Evolutionary conservation across 345 rosid species (phyloP), one percentile per base, ranked within the genome.

Genomic region (Clarkia xantiana): DNA sequence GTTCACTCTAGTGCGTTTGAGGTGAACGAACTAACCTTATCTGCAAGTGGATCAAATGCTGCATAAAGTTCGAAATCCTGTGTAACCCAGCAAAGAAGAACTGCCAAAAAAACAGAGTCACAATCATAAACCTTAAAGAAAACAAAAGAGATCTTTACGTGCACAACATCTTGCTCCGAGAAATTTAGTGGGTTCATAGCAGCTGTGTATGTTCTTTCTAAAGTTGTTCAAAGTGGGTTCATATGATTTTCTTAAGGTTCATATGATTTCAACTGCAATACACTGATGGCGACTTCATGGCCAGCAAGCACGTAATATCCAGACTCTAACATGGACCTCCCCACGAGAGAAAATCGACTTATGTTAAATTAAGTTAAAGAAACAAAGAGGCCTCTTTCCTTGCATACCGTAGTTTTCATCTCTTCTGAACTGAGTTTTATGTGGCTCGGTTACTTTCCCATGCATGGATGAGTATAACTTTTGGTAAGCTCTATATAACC

Each of bases 1-100:
- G n/a, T n/a, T n/a, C n/a, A n/a, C n/a, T n/a, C n/a, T 29, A 29
- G 7, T 29, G 4, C 8, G 6, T 29, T 18, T 40, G 42, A 49
- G 16, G 47, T 34, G 59, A 15, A 38, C 15, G 17, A 39, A 42
- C 41, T 54, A 52, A 87, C 99, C 94, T 87, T 93, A 67, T 87
- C 95, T 47, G 95, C 94, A 45, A 87, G 88, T 14, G 99, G 99
- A 79, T 93, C 99, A 48, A 93, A 87, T 49, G 99, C 88, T 17
- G 95, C 94, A 60, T 93, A 93, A 55, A 87, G 88, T 65, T 93
- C 99, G 64, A 93, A 87, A 73, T 87, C 96, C 53, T 74, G 94
- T 11, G 99, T 87, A 45, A 82, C 84, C 96, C 99, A 93, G 71
- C 99, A 93, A 44, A 93, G 82, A 40, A 87, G 72, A 58, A 82